Evolutionary conservation across 345 rosid species (phyloP).

Genomic region (Syzygium grande): DNA sequence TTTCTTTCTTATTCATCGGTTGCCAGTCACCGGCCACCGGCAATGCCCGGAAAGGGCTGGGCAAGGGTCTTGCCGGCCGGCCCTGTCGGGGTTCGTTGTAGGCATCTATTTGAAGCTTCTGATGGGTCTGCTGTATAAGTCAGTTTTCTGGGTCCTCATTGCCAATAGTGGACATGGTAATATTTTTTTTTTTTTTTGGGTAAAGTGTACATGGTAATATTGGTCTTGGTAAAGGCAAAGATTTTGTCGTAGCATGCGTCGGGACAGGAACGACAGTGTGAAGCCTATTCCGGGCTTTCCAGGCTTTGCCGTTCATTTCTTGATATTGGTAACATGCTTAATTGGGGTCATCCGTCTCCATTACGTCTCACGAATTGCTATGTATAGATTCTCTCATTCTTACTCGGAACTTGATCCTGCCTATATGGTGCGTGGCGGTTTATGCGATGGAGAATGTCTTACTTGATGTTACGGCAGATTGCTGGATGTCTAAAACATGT

Average conservation of each 20-base stretch:
- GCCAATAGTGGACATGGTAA: neutral
- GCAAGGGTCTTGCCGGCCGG: no score
- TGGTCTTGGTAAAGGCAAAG: neutral
- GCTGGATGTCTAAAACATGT: no score
- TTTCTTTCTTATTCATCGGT: no score
- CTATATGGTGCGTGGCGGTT: no score
- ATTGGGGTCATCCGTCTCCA: neutral
- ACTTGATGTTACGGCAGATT: no score
- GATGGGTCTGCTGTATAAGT: neutral
- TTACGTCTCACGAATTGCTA: neutral
- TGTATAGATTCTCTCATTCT: no score
- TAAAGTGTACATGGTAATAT: neutral
- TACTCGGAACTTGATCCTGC: no score
- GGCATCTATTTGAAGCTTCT: neutral
- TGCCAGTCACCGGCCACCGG: no score
- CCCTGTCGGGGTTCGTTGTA: neutral
- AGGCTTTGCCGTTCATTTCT: neutral
- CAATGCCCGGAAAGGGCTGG: no score
- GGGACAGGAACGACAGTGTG: neutral
- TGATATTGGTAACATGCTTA: neutral
- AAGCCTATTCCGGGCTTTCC: neutral
- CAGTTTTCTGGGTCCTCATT: neutral
- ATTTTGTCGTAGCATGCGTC: neutral
- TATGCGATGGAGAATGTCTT: no score
- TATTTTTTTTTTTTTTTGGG: no score